Evolutionary conservation across 2,329 filamentous ascomycete genomes (phyloP), one percentile per base, ranked within the genome.

Genomic region (Diaporthe eres): DNA sequence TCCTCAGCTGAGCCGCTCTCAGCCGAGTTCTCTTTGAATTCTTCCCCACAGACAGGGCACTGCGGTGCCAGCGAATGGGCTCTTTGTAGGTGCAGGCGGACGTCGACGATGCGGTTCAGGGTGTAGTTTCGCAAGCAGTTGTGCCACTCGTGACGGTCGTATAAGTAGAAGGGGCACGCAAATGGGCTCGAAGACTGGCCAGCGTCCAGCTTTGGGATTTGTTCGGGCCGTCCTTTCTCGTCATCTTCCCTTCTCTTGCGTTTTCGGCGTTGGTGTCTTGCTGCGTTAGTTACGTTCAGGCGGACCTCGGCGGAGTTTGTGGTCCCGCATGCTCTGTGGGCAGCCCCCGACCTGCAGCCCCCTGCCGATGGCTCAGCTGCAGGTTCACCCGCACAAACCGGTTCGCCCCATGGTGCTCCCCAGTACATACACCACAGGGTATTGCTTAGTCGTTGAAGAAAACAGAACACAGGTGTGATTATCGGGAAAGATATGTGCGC

Each of bases 181-280:
- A 71, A 57, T 22, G n/a, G 51, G 51, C 9, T 22, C 28, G 34
- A 7, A 2, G 1, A 7, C 10, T 22, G 51, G 2, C 5, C 39
- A 3, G 9, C 5, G 9, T 71, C 53, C n/a, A 19, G 19, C 34
- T 22, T 71, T 7, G 19, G 5, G 7, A 5, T 44, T 9, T 71
- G 10, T 2, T 34, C 6, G 2, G 51, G 31, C 3, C 13, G 51
- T 2, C 19, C 19, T n/a, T 67, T 49, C 15, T 67, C 17, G 3
- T 67, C 61, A 10, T 67, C 61, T 4, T 67, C 58, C 28, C n/a
- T 42, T 49, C 44, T 49, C 42, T 49, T 49, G 9, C 61, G 28
- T 49, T 67, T 49, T 34, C 61, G 25, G 17, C 9, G n/a, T 10
- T 47, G 13, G 4, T 65, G 31, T 4, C 8, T 47, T 2, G 15